Evolutionary conservation across 139 green algal genomes (phyloP).

Genomic region (Chlamydomonas schloesseri): DNA sequence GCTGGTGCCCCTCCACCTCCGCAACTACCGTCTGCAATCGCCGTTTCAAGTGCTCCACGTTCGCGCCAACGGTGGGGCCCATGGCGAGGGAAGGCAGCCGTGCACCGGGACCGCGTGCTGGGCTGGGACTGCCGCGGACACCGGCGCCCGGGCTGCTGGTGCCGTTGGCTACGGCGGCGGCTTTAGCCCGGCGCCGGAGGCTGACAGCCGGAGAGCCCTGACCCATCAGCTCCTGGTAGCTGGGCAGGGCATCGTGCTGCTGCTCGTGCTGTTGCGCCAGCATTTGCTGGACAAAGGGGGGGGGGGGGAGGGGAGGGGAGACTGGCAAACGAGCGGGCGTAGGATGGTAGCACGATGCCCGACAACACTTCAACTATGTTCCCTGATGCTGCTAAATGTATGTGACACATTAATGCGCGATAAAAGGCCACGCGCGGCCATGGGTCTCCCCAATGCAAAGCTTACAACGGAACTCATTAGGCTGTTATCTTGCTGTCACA

Average conservation of each 20-base stretch:
- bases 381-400: too few relatives aligned
- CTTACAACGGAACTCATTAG: too few relatives aligned
- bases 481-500: too few relatives aligned
- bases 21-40: constrained; percentile 41
- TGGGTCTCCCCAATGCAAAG: too few relatives aligned
- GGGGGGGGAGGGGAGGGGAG: background rate
- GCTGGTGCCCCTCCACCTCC: constrained; percentile 12
- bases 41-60: constrained; percentile 19
- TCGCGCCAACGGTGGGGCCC: background rate
- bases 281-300: background rate
- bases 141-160: background rate
- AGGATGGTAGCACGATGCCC: too few relatives aligned
- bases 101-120: background rate
- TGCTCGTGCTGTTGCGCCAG: background rate
- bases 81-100: background rate
- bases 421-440: too few relatives aligned
- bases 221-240: constrained; percentile 39
- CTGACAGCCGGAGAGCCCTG: background rate
- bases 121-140: background rate
- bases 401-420: too few relatives aligned
- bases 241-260: background rate
- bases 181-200: constrained; percentile 2
- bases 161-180: background rate
- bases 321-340: too few relatives aligned
- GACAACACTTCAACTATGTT: too few relatives aligned